A percentile compares a stretch with the other conserved stretches of the same genome.
phyloP scores from a whole-genome alignment of 2,329 filamentous ascomycete genomes.

The Xylariales sp. region DNA sequence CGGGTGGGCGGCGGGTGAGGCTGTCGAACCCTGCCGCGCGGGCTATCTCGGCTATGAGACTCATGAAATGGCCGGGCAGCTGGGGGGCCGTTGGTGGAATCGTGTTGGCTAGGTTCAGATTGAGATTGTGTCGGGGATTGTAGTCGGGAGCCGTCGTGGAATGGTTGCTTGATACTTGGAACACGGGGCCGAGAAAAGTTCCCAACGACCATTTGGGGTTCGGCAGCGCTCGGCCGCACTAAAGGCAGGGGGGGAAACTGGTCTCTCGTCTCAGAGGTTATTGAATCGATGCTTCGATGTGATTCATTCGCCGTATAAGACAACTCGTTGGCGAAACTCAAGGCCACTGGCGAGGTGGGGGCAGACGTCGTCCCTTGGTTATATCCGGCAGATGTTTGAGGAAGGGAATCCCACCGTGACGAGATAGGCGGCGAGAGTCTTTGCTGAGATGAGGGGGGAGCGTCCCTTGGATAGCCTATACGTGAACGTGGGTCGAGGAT shows the following conservation, averaged over 20 bases:
- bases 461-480: slow-evolving; percentile 22
- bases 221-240: slow-evolving; percentile 47
- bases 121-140: slow-evolving; percentile 47
- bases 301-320: slow-evolving; percentile 40
- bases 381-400: slow-evolving; percentile 44
- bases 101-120: slow-evolving; percentile 43
- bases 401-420: slow-evolving; percentile 61
- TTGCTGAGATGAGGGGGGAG: slow-evolving; percentile 34
- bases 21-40: slow-evolving; percentile 45
- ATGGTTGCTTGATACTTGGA: slow-evolving; percentile 61
- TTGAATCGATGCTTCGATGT: slow-evolving; percentile 40
- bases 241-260: slow-evolving; percentile 43
- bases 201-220: slow-evolving; percentile 56
- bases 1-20: slow-evolving; percentile 44
- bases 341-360: slow-evolving; percentile 41
- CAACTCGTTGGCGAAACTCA: slow-evolving; percentile 38
- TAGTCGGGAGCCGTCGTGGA: slow-evolving; percentile 51
- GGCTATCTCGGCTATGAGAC: slow-evolving; percentile 47
- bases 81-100: slow-evolving; percentile 52
- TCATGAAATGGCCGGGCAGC: slow-evolving; percentile 56
- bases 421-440: slow-evolving; percentile 47
- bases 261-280: slow-evolving; percentile 44
- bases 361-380: slow-evolving; percentile 43
- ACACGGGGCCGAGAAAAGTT: slow-evolving; percentile 72
- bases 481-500: slow-evolving; percentile 30